These are phyloP conservation scores for Diaporthe batatas DNA, from an alignment of 2,329 filamentous ascomycete genomes.

Conservation along the genomic window DNA sequence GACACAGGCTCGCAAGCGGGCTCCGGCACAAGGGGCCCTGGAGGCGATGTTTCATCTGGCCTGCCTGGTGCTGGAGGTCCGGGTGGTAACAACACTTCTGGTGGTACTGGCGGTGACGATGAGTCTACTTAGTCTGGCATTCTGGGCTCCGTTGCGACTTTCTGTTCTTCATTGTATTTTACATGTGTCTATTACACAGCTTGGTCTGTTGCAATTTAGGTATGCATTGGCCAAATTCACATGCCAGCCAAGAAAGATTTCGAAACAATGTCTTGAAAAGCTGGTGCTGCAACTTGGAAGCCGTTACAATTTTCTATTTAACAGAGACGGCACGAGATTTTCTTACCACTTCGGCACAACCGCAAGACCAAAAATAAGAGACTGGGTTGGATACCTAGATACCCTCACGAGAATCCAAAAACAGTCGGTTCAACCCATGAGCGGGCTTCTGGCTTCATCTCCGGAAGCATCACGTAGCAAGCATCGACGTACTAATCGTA, in stretches of 20 bases:
- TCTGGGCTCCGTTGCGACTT: not conserved
- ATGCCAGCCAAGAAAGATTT: not conserved
- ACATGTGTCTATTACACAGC: not conserved
- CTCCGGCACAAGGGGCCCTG: conserved; percentile 1
- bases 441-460: not conserved
- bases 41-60: not conserved
- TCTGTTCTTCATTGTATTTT: not conserved
- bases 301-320: no score
- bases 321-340: not conserved
- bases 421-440: not conserved
- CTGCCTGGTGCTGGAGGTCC: not conserved
- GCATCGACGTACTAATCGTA: not conserved
- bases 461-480: not conserved
- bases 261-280: not conserved
- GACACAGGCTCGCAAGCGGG: not conserved
- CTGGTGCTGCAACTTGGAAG: not conserved
- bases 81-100: conserved; percentile 2
- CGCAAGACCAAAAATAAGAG: not conserved
- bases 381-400: not conserved
- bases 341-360: not conserved
- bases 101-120: not conserved
- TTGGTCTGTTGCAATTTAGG: not conserved
- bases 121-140: conserved; percentile 7
- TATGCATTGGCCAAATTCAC: not conserved
- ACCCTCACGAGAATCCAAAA: no score